A percentile compares a stretch with the other conserved stretches of the same genome.
Conservation (phyloP, 164 flowering plant species). For the Dillenia suffruticosa region DNA sequence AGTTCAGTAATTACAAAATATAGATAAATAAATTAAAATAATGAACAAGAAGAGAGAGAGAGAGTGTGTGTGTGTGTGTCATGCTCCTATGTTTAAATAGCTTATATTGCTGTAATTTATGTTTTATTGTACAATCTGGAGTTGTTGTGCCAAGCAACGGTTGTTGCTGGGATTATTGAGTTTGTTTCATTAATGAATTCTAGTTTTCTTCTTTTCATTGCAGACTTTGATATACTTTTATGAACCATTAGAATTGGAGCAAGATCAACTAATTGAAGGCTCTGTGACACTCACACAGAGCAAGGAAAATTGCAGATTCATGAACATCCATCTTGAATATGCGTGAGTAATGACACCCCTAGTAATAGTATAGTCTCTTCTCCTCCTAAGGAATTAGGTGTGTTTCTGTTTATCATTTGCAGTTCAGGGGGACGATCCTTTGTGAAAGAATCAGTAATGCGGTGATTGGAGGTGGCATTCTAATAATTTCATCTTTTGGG, state of each 20-base stretch:
- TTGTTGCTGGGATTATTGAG: not conserved
- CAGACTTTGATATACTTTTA: constrained; percentile 91
- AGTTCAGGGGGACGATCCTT: constrained; percentile 81
- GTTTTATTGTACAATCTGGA: too few relatives aligned
- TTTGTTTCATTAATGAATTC: not conserved
- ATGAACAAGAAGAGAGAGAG: too few relatives aligned
- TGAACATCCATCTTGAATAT: constrained; percentile 88
- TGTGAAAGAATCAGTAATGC: constrained; percentile 80
- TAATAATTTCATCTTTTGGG: not conserved
- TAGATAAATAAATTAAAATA: too few relatives aligned
- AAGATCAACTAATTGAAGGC: constrained; percentile 93
- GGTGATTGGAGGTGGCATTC: constrained; percentile 23
- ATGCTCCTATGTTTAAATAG: too few relatives aligned
- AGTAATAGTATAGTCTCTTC: too few relatives aligned
- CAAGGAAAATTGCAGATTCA: constrained; percentile 79
- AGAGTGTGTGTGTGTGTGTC: too few relatives aligned
- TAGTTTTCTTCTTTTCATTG: constrained; percentile 13
- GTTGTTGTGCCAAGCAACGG: too few relatives aligned
- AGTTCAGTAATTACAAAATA: too few relatives aligned
- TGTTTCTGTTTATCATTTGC: constrained; percentile 14
- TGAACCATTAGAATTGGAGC: constrained; percentile 86
- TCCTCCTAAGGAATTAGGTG: too few relatives aligned
- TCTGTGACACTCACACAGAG: constrained; percentile 76
- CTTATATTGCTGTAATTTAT: too few relatives aligned
- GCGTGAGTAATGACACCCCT: constrained; percentile 45